Percentiles rank a stretch among this genome's conserved stretches.
phyloP scores from a whole-genome alignment of 1,284 basidiomycete species.

The Irpex rosettiformis region DNA sequence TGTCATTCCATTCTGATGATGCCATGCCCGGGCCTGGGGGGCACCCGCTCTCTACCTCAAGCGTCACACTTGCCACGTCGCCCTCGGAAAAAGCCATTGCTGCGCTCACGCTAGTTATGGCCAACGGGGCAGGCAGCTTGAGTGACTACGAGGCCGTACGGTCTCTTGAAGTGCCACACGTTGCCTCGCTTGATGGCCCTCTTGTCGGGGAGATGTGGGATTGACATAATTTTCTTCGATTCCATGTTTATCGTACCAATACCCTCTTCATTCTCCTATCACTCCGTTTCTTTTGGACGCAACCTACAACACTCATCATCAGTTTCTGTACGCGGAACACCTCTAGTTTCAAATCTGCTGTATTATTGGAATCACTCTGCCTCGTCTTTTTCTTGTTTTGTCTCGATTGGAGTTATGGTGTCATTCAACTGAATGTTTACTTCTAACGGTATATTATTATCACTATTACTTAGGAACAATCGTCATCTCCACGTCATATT shows the following conservation, averaged over 20 bases:
- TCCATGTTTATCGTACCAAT: neutral
- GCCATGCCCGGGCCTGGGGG: constrained; percentile 19
- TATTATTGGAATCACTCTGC: neutral
- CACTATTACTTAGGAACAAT: neutral
- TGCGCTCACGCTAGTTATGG: constrained; percentile 59
- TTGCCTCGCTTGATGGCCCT: constrained; percentile 36
- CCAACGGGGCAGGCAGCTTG: constrained; percentile 65
- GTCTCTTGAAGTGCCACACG: constrained; percentile 34
- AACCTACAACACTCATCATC: neutral
- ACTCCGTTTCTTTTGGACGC: neutral
- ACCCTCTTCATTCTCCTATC: neutral
- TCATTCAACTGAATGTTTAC: neutral
- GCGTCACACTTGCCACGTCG: constrained; percentile 27
- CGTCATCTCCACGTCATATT: neutral
- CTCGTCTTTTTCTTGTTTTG: neutral
- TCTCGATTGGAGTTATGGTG: neutral
- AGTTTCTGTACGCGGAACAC: neutral
- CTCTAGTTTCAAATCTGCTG: neutral
- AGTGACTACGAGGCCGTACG: constrained; percentile 58
- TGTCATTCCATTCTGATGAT: constrained; percentile 20
- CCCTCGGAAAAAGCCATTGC: constrained; percentile 59
- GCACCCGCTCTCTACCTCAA: neutral
- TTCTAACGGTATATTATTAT: neutral
- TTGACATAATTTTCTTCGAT: constrained; percentile 9
- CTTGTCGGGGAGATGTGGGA: constrained; percentile 66